A percentile compares a stretch with the other conserved stretches of the same genome.
These are phyloP conservation scores for Pulveroboletus sp. DNA, from an alignment of 768 basidiomycete species.

Conservation along the genomic window DNA sequence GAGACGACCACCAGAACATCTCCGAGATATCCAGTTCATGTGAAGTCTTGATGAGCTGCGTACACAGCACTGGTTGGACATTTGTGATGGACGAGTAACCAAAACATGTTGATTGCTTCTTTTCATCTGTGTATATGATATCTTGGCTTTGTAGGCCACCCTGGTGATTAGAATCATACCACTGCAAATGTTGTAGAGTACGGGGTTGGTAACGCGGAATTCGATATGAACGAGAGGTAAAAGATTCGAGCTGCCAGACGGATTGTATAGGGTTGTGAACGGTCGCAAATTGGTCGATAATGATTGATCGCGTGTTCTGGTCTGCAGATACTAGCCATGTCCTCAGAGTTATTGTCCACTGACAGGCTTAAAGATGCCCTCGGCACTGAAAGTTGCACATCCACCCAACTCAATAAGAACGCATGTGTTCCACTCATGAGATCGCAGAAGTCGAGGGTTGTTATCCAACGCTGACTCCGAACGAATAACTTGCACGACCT, in stretches of 20 bases:
- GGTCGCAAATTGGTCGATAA: neutral
- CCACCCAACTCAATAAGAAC: conserved; percentile 2
- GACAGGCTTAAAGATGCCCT: neutral
- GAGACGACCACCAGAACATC: conserved; percentile 1
- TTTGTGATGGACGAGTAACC: neutral
- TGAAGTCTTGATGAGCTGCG: conserved; percentile 3
- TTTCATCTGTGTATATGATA: conserved; percentile 3
- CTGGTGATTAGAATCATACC: neutral
- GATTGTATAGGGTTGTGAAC: neutral
- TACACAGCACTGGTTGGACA: neutral
- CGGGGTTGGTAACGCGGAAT: neutral
- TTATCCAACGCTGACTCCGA: neutral
- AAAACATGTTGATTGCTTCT: neutral
- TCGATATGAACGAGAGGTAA: neutral
- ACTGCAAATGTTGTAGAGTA: neutral
- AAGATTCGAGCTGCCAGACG: neutral
- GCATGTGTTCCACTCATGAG: conserved; percentile 3
- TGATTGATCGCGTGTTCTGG: neutral
- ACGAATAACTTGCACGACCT: neutral
- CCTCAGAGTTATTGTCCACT: neutral
- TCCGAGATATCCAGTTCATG: neutral
- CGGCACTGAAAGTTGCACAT: neutral
- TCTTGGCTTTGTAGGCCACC: neutral
- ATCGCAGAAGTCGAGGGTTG: neutral
- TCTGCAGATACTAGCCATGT: no score